Evolutionary conservation across 768 basidiomycete genomes (phyloP).

Genomic region (Boletus insuetus): DNA sequence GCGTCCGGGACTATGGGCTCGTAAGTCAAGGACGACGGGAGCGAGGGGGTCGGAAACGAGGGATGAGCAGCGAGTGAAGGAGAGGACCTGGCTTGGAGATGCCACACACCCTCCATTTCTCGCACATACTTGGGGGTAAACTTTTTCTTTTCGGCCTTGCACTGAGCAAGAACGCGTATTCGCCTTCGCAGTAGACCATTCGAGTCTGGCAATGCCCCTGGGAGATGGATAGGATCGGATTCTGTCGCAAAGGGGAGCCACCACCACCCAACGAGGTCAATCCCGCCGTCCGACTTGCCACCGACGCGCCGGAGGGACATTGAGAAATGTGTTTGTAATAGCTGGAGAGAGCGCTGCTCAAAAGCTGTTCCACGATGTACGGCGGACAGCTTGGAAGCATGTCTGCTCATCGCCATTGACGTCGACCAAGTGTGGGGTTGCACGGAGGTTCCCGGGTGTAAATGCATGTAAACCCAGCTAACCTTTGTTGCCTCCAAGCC

Average conservation of each 20-base stretch:
- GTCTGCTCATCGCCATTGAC: background rate
- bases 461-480: background rate
- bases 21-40: background rate
- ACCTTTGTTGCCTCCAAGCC: no score
- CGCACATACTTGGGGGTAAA: conserved; percentile 76
- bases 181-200: conserved; percentile 40
- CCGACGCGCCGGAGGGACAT: conserved; percentile 82
- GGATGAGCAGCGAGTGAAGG: background rate
- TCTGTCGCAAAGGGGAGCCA: conserved; percentile 55
- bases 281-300: conserved; percentile 85
- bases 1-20: background rate
- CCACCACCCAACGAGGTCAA: conserved; percentile 94
- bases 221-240: background rate
- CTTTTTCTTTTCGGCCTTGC: conserved; percentile 88
- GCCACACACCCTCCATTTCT: conserved; percentile 88
- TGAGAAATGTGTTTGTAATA: conserved; percentile 64
- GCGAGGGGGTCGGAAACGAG: no score
- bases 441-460: background rate
- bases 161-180: conserved; percentile 79
- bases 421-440: conserved; percentile 13
- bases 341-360: conserved; percentile 60
- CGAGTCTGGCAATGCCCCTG: conserved; percentile 13
- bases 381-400: conserved; percentile 39
- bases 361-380: conserved; percentile 72
- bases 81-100: conserved; percentile 26